Percentiles rank a stretch among this genome's conserved stretches.
Conservation (phyloP, 768 basidiomycete species). For the Kockovaella imperatae region DNA sequence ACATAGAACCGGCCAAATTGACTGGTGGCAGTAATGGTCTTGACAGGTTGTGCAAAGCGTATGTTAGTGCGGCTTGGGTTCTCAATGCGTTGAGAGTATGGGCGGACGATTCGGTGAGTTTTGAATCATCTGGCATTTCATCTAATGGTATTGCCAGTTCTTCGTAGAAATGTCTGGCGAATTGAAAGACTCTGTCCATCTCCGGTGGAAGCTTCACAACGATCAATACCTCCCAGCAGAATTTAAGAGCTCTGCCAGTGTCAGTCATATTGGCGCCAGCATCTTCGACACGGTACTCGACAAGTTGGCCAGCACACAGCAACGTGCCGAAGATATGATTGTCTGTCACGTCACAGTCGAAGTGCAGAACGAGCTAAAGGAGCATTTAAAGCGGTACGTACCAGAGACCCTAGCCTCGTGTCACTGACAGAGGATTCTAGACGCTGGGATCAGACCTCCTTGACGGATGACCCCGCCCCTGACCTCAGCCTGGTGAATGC, state of each 20-base stretch:
- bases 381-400: constrained; percentile 57
- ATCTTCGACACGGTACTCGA: constrained; percentile 71
- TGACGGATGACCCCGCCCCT: constrained; percentile 46
- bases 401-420: constrained; percentile 39
- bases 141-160: constrained; percentile 53
- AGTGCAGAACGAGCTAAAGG: constrained; percentile 64
- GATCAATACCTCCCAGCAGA: constrained; percentile 15
- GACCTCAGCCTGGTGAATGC: constrained; percentile 67
- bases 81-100: constrained; percentile 63
- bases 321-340: constrained; percentile 79
- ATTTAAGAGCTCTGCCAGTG: constrained; percentile 3
- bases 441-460: constrained; percentile 40
- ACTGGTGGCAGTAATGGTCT: constrained; percentile 79
- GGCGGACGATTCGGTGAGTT: constrained; percentile 79
- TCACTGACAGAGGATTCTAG: constrained; percentile 26
- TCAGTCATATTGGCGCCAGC: too few relatives aligned
- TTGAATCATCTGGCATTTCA: not conserved
- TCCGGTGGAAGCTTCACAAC: constrained; percentile 13
- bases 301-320: constrained; percentile 56
- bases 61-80: constrained; percentile 71
- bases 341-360: constrained; percentile 74
- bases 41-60: constrained; percentile 74
- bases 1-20: constrained; percentile 55
- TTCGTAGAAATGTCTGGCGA: constrained; percentile 74
- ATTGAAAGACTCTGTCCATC: constrained; percentile 3